Percentiles rank a stretch among this genome's conserved stretches.
Evolutionary conservation across 305 asterid species (phyloP).

Genomic region (Nicotiana rustica): DNA sequence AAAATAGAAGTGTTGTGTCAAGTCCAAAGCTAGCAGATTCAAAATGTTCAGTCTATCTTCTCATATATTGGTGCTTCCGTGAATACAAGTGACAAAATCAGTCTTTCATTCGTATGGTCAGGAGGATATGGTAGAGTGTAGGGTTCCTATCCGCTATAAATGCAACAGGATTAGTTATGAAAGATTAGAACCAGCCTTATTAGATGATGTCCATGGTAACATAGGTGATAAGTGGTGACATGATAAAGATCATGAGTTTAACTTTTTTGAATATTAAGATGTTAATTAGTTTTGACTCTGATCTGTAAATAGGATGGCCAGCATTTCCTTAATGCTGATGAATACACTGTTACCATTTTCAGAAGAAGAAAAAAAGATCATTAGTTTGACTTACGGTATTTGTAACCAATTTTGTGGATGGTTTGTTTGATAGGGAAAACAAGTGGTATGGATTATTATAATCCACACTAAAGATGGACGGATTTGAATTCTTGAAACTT

Average conservation of each 20-base stretch:
- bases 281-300: no score
- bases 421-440: constrained; percentile 22
- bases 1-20: not conserved
- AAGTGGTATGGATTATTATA: constrained; percentile 15
- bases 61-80: constrained; percentile 8
- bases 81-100: not conserved
- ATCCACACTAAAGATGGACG: not conserved
- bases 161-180: constrained; percentile 28
- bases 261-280: constrained; percentile 1
- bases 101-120: not conserved
- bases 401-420: constrained; percentile 4
- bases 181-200: constrained; percentile 3
- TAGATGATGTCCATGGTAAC: not conserved
- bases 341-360: no score
- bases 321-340: no score
- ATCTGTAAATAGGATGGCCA: no score
- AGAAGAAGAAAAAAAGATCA: no score
- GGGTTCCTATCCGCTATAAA: constrained; percentile 1
- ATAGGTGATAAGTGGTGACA: not conserved
- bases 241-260: not conserved
- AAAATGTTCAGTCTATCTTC: constrained; percentile 22
- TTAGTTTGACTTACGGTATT: constrained; percentile 11
- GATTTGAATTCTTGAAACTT: constrained; percentile 9
- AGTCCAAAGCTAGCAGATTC: not conserved
- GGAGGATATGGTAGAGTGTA: constrained; percentile 15